Evolutionary conservation across 148 eudicot genomes (phyloP).

Genomic region (Rhododendron molle): DNA sequence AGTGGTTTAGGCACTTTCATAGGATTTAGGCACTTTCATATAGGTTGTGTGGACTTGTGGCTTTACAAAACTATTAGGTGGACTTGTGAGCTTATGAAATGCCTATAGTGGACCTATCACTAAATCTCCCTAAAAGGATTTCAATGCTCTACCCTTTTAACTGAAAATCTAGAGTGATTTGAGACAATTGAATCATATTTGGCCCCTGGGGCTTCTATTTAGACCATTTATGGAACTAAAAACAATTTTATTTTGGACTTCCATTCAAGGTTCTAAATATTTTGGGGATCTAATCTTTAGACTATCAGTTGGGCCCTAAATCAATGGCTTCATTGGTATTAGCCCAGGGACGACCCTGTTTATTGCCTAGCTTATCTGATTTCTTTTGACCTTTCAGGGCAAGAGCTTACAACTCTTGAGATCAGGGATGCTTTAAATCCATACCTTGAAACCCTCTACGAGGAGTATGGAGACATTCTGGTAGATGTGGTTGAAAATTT

Average conservation of each 20-base stretch:
- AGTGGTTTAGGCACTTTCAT: no score
- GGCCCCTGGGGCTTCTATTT: not conserved
- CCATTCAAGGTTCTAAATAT: not conserved
- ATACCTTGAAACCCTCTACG: slow-evolving; percentile 57
- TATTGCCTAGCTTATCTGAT: not conserved
- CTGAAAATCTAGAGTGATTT: not conserved
- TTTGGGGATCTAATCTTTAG: not conserved
- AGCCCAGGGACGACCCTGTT: not conserved
- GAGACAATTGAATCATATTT: not conserved
- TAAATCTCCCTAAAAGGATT: not conserved
- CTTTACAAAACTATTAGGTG: no score
- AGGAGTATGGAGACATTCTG: slow-evolving; percentile 49
- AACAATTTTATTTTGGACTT: not conserved
- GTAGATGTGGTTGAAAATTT: slow-evolving; percentile 62
- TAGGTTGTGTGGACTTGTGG: no score
- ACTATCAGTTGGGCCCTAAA: not conserved
- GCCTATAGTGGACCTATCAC: no score
- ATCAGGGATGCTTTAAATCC: slow-evolving; percentile 76
- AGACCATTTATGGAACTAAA: not conserved
- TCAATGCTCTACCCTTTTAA: not conserved
- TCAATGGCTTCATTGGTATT: not conserved
- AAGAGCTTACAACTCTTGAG: slow-evolving; percentile 87
- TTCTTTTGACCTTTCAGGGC: slow-evolving; percentile 40
- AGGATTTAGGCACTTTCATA: no score
- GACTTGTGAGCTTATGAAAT: no score